These are phyloP conservation scores for Lyophyllum semitale DNA, from an alignment of 768 basidiomycete genomes.

Conservation along the genomic window DNA sequence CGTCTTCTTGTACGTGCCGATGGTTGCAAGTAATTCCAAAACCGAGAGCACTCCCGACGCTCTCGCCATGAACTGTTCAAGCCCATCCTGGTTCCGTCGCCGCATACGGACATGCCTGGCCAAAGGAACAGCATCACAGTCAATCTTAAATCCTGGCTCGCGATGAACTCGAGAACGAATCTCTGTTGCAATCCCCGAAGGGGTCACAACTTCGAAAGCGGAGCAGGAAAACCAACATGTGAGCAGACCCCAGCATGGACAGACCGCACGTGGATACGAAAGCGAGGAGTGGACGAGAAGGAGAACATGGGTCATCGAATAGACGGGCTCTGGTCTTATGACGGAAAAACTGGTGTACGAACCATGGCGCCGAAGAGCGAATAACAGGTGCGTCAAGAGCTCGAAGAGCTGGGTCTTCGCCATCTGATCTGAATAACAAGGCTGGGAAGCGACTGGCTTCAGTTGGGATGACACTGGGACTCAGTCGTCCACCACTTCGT, in stretches of 20 bases:
- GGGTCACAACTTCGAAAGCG: slow-evolving; percentile 40
- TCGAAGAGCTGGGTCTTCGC: slow-evolving; percentile 22
- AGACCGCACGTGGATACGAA: not conserved
- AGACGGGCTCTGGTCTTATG: slow-evolving; percentile 1
- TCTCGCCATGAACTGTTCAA: slow-evolving; percentile 23
- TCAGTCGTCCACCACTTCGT: slow-evolving; percentile 14
- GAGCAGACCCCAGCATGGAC: slow-evolving; percentile 3
- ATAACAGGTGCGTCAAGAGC: slow-evolving; percentile 4
- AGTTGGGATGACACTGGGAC: slow-evolving; percentile 28
- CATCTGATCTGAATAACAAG: slow-evolving; percentile 20
- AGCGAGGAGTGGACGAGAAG: slow-evolving; percentile 1
- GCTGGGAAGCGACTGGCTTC: slow-evolving; percentile 16
- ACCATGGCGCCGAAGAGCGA: slow-evolving; percentile 15
- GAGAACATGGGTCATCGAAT: slow-evolving; percentile 10
- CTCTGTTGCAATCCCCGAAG: slow-evolving; percentile 53
- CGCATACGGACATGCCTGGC: slow-evolving; percentile 1
- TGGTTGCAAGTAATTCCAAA: slow-evolving; percentile 23
- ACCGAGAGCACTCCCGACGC: slow-evolving; percentile 13
- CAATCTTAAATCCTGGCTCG: slow-evolving; percentile 11
- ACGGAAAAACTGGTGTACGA: slow-evolving; percentile 12
- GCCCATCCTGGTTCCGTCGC: slow-evolving; percentile 11
- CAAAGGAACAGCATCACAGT: slow-evolving; percentile 12
- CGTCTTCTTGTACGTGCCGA: slow-evolving; percentile 35
- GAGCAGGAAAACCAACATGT: slow-evolving; percentile 27
- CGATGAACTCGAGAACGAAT: slow-evolving; percentile 55